Evolutionary conservation across 257 asterid genomes (phyloP), one percentile per base, ranked within the genome.

Genomic region (Rubia yunnanensis): DNA sequence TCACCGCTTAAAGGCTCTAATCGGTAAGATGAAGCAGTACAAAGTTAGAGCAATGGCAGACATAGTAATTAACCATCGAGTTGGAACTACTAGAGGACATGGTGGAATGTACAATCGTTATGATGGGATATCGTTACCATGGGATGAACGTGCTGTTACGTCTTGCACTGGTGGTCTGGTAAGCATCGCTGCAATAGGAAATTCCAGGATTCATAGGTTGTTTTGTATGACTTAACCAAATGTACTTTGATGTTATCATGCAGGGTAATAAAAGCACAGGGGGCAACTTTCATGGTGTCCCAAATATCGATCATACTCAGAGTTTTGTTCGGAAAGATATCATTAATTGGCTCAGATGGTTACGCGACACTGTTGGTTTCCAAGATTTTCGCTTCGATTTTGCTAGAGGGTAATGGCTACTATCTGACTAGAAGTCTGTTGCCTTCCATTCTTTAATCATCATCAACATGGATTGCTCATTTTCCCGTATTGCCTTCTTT

Each of bases 301-400:
- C 99, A 22, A 92, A 92, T 77, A 77, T 92, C 56, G 97, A 92
- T 82, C 99, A 92, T 68, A 73, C 92, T 8, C 97, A 92, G 70
- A 58, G 76, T 48, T 89, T 87, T 67, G 97, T 92, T 23, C 76
- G 96, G 73, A 92, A 84, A 78, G 98, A 89, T 84, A 81, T 92
- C 27, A 71, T 44, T 28, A 77, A 73, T 53, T 92, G 99, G 99
- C 92, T 89, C 31, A 74, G 65, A 34, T 92, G 99, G 99, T 77
- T 92, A 60, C 83, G 87, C 2, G 67, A 82, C 53, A 55, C 79
- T 66, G 72, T 83, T 53, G 99, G 96, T 70, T 92, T 92, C 86
- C 95, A 92, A 81, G 99, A 92, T 81, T 89, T 89, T 66, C 97
- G 99, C 46, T 92, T 92, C 69, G 97, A 92, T 83, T 92, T 92